phyloP scores from a whole-genome alignment of 2,329 filamentous ascomycete species.

The Fusarium aywerte region DNA sequence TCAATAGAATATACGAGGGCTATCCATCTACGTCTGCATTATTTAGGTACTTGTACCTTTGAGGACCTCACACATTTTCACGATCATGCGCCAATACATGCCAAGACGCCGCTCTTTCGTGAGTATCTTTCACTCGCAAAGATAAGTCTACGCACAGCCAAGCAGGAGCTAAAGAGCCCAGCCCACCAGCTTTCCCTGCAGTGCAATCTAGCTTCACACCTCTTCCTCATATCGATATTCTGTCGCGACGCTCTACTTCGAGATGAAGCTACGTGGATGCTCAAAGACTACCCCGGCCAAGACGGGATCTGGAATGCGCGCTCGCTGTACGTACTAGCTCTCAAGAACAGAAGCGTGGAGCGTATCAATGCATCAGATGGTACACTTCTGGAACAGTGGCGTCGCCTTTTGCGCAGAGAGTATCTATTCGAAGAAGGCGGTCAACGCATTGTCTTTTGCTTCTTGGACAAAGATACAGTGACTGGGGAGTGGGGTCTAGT shows the following conservation, averaged over 20 bases:
- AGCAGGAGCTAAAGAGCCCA: constrained; percentile 23
- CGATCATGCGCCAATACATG: constrained; percentile 29
- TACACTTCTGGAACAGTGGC: constrained; percentile 48
- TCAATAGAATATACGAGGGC: constrained; percentile 48
- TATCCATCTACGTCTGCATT: constrained; percentile 50
- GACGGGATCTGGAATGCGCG: constrained; percentile 49
- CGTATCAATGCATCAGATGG: constrained; percentile 44
- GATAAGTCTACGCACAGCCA: constrained; percentile 37
- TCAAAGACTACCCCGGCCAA: constrained; percentile 50
- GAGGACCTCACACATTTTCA: constrained; percentile 45
- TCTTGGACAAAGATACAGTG: constrained; percentile 39
- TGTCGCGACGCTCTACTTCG: constrained; percentile 50
- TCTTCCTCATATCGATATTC: constrained; percentile 43
- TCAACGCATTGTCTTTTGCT: constrained; percentile 48
- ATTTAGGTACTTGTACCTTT: constrained; percentile 45
- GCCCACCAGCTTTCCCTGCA: constrained; percentile 45
- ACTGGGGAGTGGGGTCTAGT: constrained; percentile 34
- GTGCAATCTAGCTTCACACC: constrained; percentile 41
- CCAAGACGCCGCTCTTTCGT: constrained; percentile 46
- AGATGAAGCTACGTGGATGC: constrained; percentile 47
- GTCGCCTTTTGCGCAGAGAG: constrained; percentile 49
- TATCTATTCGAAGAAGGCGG: constrained; percentile 52
- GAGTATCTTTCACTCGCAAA: constrained; percentile 50
- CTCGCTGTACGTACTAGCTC: constrained; percentile 45
- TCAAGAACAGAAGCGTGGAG: constrained; percentile 46